A percentile compares a stretch with the other conserved stretches of the same genome.
These are phyloP conservation scores for Ophiostoma sp. DNA, from an alignment of 2,329 filamentous ascomycete species.

Conservation along the genomic window DNA sequence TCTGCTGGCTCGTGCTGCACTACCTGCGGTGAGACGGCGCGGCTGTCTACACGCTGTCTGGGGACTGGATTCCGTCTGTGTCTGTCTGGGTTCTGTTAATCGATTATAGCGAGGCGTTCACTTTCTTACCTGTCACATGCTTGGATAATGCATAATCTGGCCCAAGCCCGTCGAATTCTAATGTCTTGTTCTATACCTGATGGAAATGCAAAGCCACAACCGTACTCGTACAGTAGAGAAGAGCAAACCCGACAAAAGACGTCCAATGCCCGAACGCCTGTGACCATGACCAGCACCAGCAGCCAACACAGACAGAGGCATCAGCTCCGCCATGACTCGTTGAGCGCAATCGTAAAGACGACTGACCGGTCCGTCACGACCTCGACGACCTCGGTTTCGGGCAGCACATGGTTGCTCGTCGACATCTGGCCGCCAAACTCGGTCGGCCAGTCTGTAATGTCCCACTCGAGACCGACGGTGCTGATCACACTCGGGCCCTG, in stretches of 20 bases:
- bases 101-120: conserved; percentile 1
- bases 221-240: not conserved
- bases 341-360: conserved; percentile 67
- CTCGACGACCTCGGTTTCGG: conserved; percentile 53
- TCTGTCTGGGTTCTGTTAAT: not conserved
- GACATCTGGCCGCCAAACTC: conserved; percentile 67
- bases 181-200: no score
- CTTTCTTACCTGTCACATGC: not conserved
- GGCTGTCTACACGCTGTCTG: not conserved
- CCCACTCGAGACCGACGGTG: conserved; percentile 82
- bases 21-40: conserved; percentile 58
- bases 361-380: conserved; percentile 60
- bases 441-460: conserved; percentile 76
- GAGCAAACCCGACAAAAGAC: not conserved
- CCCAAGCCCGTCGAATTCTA: no score
- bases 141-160: conserved; percentile 7
- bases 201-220: no score
- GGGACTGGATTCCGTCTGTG: not conserved
- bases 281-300: not conserved
- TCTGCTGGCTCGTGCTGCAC: conserved; percentile 87
- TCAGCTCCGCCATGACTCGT: conserved; percentile 35
- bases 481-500: conserved; percentile 73
- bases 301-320: not conserved
- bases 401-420: conserved; percentile 72
- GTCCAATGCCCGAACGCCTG: no score